Conservation (phyloP, 768 basidiomycete species). For the Lactifluus volemus region DNA sequence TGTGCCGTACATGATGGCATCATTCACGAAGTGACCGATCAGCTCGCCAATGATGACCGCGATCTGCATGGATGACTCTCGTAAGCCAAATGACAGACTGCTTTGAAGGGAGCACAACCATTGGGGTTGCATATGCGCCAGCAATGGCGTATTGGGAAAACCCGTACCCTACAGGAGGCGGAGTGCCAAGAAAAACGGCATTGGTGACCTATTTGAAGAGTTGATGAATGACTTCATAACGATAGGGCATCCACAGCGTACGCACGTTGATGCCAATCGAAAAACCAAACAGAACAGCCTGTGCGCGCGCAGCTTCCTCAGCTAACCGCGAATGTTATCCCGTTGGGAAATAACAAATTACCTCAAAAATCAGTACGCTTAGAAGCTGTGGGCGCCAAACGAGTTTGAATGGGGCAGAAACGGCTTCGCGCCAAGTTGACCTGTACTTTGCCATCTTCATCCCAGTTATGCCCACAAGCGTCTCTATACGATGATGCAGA, state of each 20-base stretch:
- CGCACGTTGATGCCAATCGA: slow-evolving; percentile 52
- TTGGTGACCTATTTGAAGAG: slow-evolving; percentile 44
- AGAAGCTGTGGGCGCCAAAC: slow-evolving; percentile 58
- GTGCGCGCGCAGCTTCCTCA: background rate
- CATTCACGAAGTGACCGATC: slow-evolving; percentile 42
- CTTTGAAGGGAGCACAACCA: slow-evolving; percentile 29
- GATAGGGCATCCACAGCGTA: background rate
- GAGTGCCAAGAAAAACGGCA: slow-evolving; percentile 52
- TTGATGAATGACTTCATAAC: background rate
- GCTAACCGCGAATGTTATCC: background rate
- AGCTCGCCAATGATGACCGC: slow-evolving; percentile 45
- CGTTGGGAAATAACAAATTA: background rate
- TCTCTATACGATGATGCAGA: slow-evolving; percentile 46
- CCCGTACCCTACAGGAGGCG: slow-evolving; percentile 45
- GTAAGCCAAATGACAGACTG: background rate
- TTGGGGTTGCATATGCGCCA: slow-evolving; percentile 46
- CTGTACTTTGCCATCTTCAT: slow-evolving; percentile 48
- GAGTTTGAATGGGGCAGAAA: slow-evolving; percentile 40
- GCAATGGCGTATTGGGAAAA: slow-evolving; percentile 43
- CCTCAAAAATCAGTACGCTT: slow-evolving; percentile 38
- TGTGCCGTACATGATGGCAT: slow-evolving; percentile 36
- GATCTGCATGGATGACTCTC: slow-evolving; percentile 25
- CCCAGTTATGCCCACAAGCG: slow-evolving; percentile 57
- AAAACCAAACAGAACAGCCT: slow-evolving; percentile 56
- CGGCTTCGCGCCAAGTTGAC: slow-evolving; percentile 38